Conservation (phyloP, 768 basidiomycete genomes). For the Arthromyces matolae region DNA sequence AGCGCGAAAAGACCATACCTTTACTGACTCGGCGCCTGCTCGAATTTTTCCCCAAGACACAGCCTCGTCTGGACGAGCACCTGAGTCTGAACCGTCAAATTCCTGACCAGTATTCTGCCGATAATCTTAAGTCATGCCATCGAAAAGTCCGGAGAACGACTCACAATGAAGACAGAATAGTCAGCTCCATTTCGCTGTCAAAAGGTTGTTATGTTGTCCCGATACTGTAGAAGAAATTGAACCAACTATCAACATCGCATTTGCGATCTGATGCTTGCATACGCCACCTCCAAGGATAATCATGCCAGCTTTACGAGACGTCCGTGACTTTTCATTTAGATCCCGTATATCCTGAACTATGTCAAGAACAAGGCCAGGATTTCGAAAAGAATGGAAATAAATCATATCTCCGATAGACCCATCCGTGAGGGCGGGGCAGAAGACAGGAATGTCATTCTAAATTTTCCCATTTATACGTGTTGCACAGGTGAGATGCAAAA, state of each 20-base stretch:
- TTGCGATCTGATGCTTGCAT: conserved; percentile 99
- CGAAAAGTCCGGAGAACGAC: too few relatives aligned
- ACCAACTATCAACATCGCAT: conserved; percentile 95
- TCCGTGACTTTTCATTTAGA: conserved; percentile 85
- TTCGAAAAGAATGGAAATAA: conserved; percentile 95
- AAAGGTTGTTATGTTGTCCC: background rate
- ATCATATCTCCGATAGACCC: conserved; percentile 99
- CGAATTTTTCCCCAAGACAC: conserved; percentile 99
- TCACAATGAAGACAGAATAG: conserved; percentile 90
- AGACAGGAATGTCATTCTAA: conserved; percentile 97
- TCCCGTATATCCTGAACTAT: conserved; percentile 92
- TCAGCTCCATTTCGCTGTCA: conserved; percentile 94
- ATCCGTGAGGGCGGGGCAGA: conserved; percentile 97
- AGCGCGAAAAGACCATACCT: conserved; percentile 42
- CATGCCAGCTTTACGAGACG: conserved; percentile 94
- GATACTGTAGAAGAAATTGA: background rate
- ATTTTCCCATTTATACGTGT: too few relatives aligned
- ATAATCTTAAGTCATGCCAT: too few relatives aligned
- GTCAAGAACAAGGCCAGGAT: conserved; percentile 81
- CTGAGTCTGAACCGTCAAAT: conserved; percentile 98
- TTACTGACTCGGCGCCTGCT: conserved; percentile 76
- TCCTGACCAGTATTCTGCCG: conserved; percentile 99
- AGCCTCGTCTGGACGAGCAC: conserved; percentile 95
- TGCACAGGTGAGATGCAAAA: conserved; percentile 19
- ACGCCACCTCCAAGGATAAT: conserved; percentile 97